Conservation (phyloP, 192 early-diverging fungal genomes). For the Coemansia sp. region DNA sequence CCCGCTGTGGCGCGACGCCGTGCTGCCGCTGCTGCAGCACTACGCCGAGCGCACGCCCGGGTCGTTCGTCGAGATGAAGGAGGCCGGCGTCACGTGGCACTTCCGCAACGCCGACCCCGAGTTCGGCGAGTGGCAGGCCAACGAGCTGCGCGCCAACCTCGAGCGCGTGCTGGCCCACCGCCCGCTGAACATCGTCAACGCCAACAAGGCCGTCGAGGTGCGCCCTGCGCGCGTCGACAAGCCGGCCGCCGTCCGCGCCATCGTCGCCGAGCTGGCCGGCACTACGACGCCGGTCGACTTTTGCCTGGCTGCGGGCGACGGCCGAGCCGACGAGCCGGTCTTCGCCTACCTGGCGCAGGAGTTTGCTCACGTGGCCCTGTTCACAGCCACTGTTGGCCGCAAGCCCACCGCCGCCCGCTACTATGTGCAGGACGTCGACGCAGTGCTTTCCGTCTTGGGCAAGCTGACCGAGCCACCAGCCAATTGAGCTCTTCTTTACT, state of each 20-base stretch:
- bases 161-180: conserved; percentile 93
- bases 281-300: conserved; percentile 17
- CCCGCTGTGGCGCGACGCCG: conserved; percentile 87
- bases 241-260: conserved; percentile 80
- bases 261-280: conserved; percentile 72
- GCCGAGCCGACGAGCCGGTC: conserved; percentile 94
- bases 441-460: conserved; percentile 39
- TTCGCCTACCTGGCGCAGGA: conserved; percentile 61
- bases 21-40: conserved; percentile 93
- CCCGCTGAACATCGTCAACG: conserved; percentile 91
- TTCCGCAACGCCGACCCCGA: conserved; percentile 94
- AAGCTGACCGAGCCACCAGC: conserved; percentile 21
- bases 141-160: conserved; percentile 95
- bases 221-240: conserved; percentile 93
- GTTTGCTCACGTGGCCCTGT: conserved; percentile 59
- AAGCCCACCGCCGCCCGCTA: conserved; percentile 92
- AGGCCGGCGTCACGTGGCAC: conserved; percentile 98
- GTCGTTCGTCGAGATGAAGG: conserved; percentile 97
- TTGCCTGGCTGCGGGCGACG: conserved; percentile 88
- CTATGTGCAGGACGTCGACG: conserved; percentile 74
- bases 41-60: conserved; percentile 98
- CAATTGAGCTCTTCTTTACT: not conserved
- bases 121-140: conserved; percentile 97
- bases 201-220: conserved; percentile 96
- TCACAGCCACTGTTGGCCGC: conserved; percentile 93